Evolutionary conservation across 106 monocot genomes (phyloP).

Genomic region (Xerophyta viscosa): DNA sequence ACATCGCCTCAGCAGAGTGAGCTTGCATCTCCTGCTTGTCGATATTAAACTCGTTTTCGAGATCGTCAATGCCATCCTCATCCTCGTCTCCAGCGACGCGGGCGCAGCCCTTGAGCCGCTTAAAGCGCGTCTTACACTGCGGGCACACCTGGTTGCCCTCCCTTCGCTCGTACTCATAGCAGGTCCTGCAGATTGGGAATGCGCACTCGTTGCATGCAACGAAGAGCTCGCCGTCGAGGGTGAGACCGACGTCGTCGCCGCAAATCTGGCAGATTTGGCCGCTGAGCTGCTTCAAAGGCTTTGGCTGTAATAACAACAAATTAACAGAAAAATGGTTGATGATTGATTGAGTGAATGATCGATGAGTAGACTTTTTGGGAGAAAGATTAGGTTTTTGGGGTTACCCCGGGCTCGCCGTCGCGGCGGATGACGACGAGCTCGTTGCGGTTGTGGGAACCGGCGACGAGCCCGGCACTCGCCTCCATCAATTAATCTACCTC

Average conservation of each 20-base stretch:
- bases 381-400: no score
- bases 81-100: constrained; percentile 89
- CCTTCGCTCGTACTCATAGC: constrained; percentile 88
- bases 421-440: constrained; percentile 89
- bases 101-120: constrained; percentile 91
- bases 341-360: no score
- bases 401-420: constrained; percentile 60
- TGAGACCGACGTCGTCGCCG: constrained; percentile 89
- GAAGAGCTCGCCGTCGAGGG: constrained; percentile 70
- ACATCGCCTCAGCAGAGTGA: constrained; percentile 39
- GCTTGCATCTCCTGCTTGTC: constrained; percentile 39
- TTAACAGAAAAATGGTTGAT: background rate
- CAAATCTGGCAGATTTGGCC: constrained; percentile 97
- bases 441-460: constrained; percentile 87
- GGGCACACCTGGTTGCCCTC: constrained; percentile 94
- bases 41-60: constrained; percentile 86
- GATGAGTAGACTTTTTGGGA: no score
- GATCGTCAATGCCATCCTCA: constrained; percentile 85
- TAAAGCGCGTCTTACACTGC: constrained; percentile 95
- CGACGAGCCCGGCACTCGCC: constrained; percentile 67
- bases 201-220: constrained; percentile 97
- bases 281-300: constrained; percentile 59
- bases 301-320: constrained; percentile 43
- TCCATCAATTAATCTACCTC: no score
- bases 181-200: constrained; percentile 72